phyloP scores from a whole-genome alignment of 495 filamentous ascomycete genomes.

The Recurvomyces mirabilis region DNA sequence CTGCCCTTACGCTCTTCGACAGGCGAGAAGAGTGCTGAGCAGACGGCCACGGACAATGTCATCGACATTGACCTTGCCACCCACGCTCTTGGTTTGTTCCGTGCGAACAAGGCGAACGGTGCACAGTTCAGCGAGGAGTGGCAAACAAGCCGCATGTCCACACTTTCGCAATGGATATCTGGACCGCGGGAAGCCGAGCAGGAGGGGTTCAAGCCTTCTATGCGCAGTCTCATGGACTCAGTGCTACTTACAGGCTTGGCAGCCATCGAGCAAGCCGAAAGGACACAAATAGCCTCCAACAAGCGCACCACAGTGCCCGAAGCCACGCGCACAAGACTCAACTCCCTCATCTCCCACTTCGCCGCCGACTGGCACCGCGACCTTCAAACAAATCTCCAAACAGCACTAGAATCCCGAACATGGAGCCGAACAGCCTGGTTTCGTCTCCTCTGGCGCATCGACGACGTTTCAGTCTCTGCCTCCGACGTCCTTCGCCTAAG shows the following conservation, averaged over 20 bases:
- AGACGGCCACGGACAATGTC: conserved; percentile 18
- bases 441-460: conserved; percentile 88
- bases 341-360: conserved; percentile 53
- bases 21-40: not conserved
- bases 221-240: conserved; percentile 55
- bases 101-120: conserved; percentile 40
- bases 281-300: conserved; percentile 29
- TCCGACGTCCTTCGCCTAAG: conserved; percentile 59
- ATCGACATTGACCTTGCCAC: conserved; percentile 45
- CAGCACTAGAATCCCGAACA: conserved; percentile 50
- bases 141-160: conserved; percentile 35
- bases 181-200: conserved; percentile 19
- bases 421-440: conserved; percentile 83
- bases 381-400: conserved; percentile 62
- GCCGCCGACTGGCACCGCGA: conserved; percentile 72
- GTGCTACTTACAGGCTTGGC: conserved; percentile 48
- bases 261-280: conserved; percentile 42
- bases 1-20: conserved; percentile 28
- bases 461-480: conserved; percentile 75
- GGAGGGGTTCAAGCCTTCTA: conserved; percentile 42
- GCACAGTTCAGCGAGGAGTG: conserved; percentile 18
- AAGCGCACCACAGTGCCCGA: conserved; percentile 31
- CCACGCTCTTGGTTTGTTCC: conserved; percentile 40
- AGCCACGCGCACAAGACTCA: conserved; percentile 39
- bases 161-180: conserved; percentile 55